Evolutionary conservation across 768 basidiomycete species (phyloP).

Genomic region (Gloeophyllum trabeum): DNA sequence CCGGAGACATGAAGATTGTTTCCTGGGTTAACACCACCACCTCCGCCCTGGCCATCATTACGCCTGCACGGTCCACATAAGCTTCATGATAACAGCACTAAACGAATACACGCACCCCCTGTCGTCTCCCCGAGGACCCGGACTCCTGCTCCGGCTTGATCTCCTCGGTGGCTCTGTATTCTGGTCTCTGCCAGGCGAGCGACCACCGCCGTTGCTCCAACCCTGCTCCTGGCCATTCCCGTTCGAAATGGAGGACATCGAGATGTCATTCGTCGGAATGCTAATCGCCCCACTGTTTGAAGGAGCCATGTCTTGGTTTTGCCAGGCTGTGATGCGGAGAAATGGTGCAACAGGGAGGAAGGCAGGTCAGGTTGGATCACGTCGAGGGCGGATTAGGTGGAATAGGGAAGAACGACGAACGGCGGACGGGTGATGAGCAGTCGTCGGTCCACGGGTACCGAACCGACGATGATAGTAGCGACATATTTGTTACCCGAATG

Average conservation of each 20-base stretch:
- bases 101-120: constrained; percentile 33
- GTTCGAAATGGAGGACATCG: constrained; percentile 35
- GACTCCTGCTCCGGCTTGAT: constrained; percentile 74
- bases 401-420: too few relatives aligned
- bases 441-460: too few relatives aligned
- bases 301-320: constrained; percentile 73
- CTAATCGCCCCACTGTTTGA: constrained; percentile 47
- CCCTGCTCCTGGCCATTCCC: constrained; percentile 38
- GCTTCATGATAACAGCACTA: not conserved
- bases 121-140: constrained; percentile 36
- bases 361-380: constrained; percentile 1
- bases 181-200: constrained; percentile 30
- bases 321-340: constrained; percentile 49
- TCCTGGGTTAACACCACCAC: constrained; percentile 39
- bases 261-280: constrained; percentile 45
- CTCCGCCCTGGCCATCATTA: constrained; percentile 11
- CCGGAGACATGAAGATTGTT: constrained; percentile 60
- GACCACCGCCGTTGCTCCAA: constrained; percentile 35
- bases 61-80: not conserved
- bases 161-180: constrained; percentile 46
- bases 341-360: not conserved
- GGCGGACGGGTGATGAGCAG: too few relatives aligned
- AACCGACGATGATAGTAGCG: too few relatives aligned
- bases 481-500: too few relatives aligned
- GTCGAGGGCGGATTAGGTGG: not conserved